Conservation (phyloP, 1,139 yeast genomes). For the Hyphopichia wangnamkhiaoensis region DNA sequence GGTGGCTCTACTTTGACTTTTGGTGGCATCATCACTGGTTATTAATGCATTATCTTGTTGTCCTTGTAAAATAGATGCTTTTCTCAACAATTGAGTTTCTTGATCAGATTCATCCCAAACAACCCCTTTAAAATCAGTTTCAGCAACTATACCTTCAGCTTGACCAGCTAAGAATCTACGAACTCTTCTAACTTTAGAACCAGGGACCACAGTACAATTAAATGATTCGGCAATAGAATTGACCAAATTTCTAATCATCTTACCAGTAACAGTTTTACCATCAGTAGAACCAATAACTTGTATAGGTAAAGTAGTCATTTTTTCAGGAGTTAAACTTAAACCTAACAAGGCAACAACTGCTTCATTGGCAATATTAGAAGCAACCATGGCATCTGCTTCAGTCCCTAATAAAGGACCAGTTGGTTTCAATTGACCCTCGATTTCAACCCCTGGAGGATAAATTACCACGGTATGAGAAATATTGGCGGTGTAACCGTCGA, state of each 20-base stretch:
- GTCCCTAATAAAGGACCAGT: slow-evolving; percentile 79
- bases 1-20: slow-evolving; percentile 40
- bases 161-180: slow-evolving; percentile 96
- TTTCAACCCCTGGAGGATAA: slow-evolving; percentile 58
- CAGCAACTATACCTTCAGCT: slow-evolving; percentile 87
- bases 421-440: slow-evolving; percentile 42
- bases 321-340: slow-evolving; percentile 72
- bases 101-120: slow-evolving; percentile 87
- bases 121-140: slow-evolving; percentile 89
- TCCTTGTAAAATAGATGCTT: slow-evolving; percentile 22
- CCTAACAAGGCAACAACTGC: slow-evolving; percentile 77
- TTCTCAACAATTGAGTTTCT: slow-evolving; percentile 58
- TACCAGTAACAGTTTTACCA: slow-evolving; percentile 56
- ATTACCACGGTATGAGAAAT: slow-evolving; percentile 85
- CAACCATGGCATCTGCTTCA: slow-evolving; percentile 87
- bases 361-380: slow-evolving; percentile 86
- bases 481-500: slow-evolving; percentile 92
- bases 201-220: slow-evolving; percentile 85
- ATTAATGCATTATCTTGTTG: slow-evolving; percentile 7
- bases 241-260: slow-evolving; percentile 68
- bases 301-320: slow-evolving; percentile 45
- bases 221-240: slow-evolving; percentile 79
- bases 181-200: slow-evolving; percentile 86
- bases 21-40: slow-evolving; percentile 9
- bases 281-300: slow-evolving; percentile 15